A percentile compares a stretch with the other conserved stretches of the same genome.
Conservation (phyloP, 345 rosid genomes). For the Boechera divaricarpa region DNA sequence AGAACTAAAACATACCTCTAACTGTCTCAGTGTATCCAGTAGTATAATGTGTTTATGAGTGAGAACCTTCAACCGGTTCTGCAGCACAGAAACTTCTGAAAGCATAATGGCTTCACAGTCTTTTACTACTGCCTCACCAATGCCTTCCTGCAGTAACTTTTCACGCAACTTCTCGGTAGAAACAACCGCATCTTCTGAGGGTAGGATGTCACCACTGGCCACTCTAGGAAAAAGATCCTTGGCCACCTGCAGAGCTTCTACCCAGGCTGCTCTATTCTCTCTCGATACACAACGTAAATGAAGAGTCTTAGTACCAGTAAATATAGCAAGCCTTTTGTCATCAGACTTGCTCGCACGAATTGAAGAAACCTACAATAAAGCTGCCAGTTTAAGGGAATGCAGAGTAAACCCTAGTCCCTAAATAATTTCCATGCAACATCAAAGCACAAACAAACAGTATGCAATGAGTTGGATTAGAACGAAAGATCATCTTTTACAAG, state of each 20-base stretch:
- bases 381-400: neutral
- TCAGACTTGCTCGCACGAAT: slow-evolving; percentile 94
- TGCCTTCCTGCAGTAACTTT: slow-evolving; percentile 77
- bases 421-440: neutral
- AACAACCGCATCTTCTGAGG: slow-evolving; percentile 73
- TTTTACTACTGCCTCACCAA: slow-evolving; percentile 65
- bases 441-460: slow-evolving; percentile 16
- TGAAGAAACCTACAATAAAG: slow-evolving; percentile 78
- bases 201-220: slow-evolving; percentile 65
- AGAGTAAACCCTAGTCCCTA: neutral
- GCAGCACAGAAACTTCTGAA: slow-evolving; percentile 70
- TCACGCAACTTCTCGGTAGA: slow-evolving; percentile 87
- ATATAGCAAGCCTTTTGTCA: slow-evolving; percentile 92
- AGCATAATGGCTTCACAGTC: slow-evolving; percentile 95
- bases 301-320: slow-evolving; percentile 97
- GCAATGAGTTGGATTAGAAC: neutral
- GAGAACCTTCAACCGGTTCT: slow-evolving; percentile 71
- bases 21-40: slow-evolving; percentile 77
- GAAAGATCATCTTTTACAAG: neutral
- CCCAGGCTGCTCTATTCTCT: slow-evolving; percentile 85
- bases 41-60: slow-evolving; percentile 70
- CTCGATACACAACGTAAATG: slow-evolving; percentile 79
- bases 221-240: slow-evolving; percentile 89
- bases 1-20: slow-evolving; percentile 68
- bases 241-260: slow-evolving; percentile 80